Evolutionary conservation across 2,329 filamentous ascomycete genomes (phyloP).

Genomic region (Microcera coccophila): DNA sequence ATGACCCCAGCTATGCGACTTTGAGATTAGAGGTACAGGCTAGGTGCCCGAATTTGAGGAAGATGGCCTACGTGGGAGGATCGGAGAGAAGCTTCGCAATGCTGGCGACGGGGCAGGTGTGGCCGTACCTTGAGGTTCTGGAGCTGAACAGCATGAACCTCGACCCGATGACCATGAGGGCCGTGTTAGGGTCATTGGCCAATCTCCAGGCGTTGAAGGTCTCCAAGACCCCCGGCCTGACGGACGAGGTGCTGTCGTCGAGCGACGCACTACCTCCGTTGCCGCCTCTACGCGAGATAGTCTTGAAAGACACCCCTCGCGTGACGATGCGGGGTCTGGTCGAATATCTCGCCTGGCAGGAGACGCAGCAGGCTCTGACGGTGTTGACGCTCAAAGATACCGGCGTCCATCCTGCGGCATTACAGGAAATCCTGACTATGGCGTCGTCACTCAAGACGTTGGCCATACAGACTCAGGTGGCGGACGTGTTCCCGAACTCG

Average conservation of each 20-base stretch:
- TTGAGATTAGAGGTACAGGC: constrained; percentile 81
- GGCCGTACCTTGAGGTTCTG: constrained; percentile 68
- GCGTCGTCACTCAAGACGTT: constrained; percentile 57
- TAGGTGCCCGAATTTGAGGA: constrained; percentile 76
- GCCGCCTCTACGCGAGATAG: constrained; percentile 69
- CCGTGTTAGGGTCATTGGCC: constrained; percentile 64
- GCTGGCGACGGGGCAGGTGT: constrained; percentile 61
- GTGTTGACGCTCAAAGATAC: constrained; percentile 70
- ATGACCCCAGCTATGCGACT: constrained; percentile 70
- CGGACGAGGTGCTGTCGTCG: constrained; percentile 70
- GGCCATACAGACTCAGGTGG: constrained; percentile 49
- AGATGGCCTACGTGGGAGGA: constrained; percentile 81
- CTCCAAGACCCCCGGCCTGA: constrained; percentile 63
- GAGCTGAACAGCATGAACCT: constrained; percentile 66
- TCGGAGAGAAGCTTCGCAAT: constrained; percentile 73
- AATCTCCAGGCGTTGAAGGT: constrained; percentile 72
- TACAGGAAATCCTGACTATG: constrained; percentile 58
- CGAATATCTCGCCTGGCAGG: constrained; percentile 60
- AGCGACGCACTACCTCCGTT: constrained; percentile 66
- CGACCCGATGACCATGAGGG: constrained; percentile 66
- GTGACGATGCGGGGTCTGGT: constrained; percentile 69
- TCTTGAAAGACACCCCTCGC: constrained; percentile 65
- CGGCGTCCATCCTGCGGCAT: constrained; percentile 59
- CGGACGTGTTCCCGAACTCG: constrained; percentile 47
- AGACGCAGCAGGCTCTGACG: constrained; percentile 57